Conservation (phyloP, 345 rosid species). For the Arabidopsis suecica region DNA sequence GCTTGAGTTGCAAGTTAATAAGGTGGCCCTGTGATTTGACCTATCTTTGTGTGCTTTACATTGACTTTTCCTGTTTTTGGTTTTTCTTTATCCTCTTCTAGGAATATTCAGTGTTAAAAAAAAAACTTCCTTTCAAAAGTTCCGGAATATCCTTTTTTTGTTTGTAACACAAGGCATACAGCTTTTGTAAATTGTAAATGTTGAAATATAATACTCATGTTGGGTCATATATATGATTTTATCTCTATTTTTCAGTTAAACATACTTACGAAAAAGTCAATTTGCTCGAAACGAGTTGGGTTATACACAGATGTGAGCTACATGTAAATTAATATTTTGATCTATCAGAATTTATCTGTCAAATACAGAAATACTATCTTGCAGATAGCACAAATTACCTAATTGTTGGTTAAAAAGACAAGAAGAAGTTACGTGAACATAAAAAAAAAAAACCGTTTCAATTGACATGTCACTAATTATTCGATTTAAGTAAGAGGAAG, state of each 20-base stretch:
- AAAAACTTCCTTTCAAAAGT: not conserved
- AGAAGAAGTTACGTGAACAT: conserved; percentile 9
- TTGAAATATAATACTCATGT: conserved; percentile 7
- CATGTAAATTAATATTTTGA: not conserved
- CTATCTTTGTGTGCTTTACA: conserved; percentile 31
- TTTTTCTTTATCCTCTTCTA: not conserved
- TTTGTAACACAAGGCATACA: conserved; percentile 19
- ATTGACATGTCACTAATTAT: conserved; percentile 11
- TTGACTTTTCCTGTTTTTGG: not conserved
- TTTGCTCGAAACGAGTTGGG: not conserved
- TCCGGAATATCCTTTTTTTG: conserved; percentile 7
- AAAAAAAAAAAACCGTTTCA: not conserved
- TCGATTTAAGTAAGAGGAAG: not conserved
- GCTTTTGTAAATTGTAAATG: conserved; percentile 31
- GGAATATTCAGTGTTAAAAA: conserved; percentile 4
- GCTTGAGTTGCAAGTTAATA: conserved; percentile 8
- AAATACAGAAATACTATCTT: not conserved
- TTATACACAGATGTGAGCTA: conserved; percentile 5
- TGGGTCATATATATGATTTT: not conserved
- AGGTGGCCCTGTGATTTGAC: conserved; percentile 24
- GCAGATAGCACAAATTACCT: conserved; percentile 19
- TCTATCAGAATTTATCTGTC: not conserved
- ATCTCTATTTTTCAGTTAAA: not conserved
- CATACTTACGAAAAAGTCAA: not conserved
- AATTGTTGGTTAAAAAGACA: not conserved